Base-by-base conservation (phyloP, 106 monocot species). In the Vanilla planifolia region DNA sequence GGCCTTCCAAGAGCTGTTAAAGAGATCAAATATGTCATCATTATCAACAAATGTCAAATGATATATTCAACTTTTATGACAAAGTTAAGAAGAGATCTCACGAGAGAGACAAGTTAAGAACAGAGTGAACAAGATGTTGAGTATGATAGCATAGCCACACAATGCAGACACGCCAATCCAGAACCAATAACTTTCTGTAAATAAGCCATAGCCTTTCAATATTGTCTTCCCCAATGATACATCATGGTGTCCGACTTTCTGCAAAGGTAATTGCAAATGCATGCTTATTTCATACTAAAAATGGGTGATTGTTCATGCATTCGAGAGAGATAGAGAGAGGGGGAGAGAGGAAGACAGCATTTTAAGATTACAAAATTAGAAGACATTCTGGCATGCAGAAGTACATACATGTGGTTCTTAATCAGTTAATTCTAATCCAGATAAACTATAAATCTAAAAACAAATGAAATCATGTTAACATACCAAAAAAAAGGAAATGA, bases 91-190 rank as follows among this genome's bases (percentile, higher is more conserved):
- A 48, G 23, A 62, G 30, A 69, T 37, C 98, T 88, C 85, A 98
- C 98, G 85, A 56, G 84, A 82, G 33, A 98, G 88, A 71, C 55
- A 88, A 26, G 87, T 65, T 71, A 98, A 63, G 73, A 80, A 91
- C 33, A 92, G 51, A 25, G 87, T 92, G 46, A 92, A 88, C 28
- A 98, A 77, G 57, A 82, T 48, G 64, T 98, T 98, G 64, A 98
- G 78, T 48, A 98, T 10, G 53, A 98, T 57, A 20, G 82, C 74
- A 57, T 98, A 98, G 43, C 88, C 92, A 70, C 88, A 84, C 53
- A 98, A 75, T 25, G 85, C 98, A 73, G 81, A 69, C 43, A 85
- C 61, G 58, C 98, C 92, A 70, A 98, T 92, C 98, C 98, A 98
- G 39, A 72, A 92, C 98, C 92, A 98, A 56, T 81, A 84, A 56